Percentiles rank a stretch among this genome's conserved stretches.
phyloP scores from a whole-genome alignment of 176 grass and related monocot genomes.

The Cenchrus purpureus region DNA sequence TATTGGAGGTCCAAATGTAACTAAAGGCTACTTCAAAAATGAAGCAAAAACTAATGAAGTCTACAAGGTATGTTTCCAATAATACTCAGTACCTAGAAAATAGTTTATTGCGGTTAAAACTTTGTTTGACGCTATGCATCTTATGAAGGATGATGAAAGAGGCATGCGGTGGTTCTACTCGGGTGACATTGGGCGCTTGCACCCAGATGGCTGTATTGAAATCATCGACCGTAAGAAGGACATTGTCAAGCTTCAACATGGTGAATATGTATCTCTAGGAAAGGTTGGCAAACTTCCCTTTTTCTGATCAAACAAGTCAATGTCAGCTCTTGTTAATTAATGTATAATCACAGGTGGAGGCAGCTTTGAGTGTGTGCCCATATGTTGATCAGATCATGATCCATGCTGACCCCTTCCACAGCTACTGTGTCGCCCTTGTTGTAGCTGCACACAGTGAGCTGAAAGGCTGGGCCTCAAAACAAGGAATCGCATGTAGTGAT shows the following conservation, averaged over 20 bases:
- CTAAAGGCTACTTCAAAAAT: slow-evolving; percentile 90
- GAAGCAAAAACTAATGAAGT: slow-evolving; percentile 92
- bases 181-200: slow-evolving; percentile 80
- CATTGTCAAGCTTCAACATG: slow-evolving; percentile 96
- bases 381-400: slow-evolving; percentile 94
- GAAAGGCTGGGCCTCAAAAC: slow-evolving; percentile 71
- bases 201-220: slow-evolving; percentile 92
- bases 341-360: slow-evolving; percentile 68
- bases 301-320: slow-evolving; percentile 5
- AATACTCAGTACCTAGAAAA: neutral
- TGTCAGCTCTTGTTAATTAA: neutral
- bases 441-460: slow-evolving; percentile 58
- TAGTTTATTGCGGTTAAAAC: neutral
- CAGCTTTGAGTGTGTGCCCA: slow-evolving; percentile 63
- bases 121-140: neutral
- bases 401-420: slow-evolving; percentile 84
- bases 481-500: slow-evolving; percentile 53
- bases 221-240: slow-evolving; percentile 97
- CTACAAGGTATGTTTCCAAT: slow-evolving; percentile 68
- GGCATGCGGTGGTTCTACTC: slow-evolving; percentile 96
- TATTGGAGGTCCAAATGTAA: slow-evolving; percentile 90
- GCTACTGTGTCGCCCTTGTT: slow-evolving; percentile 72
- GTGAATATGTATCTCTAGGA: slow-evolving; percentile 97
- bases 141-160: slow-evolving; percentile 75
- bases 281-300: slow-evolving; percentile 57